A percentile compares a stretch with the other conserved stretches of the same genome.
Conservation (phyloP, 2,329 filamentous ascomycete species). For the Colletotrichum gloeosporioides region DNA sequence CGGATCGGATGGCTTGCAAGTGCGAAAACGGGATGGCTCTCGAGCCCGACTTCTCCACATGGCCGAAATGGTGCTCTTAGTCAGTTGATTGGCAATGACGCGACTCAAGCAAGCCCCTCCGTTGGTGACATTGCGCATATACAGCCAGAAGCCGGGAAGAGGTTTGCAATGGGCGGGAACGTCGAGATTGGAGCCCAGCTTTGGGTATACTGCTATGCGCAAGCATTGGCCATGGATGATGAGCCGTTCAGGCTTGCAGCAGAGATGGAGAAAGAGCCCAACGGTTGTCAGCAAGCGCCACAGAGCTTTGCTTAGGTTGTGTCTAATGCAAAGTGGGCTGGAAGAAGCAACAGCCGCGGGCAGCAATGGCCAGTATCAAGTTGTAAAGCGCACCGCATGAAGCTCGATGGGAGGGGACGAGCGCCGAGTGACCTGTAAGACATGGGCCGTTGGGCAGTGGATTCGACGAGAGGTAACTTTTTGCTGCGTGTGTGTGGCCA, state of each 20-base stretch:
- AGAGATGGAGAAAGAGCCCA: not conserved
- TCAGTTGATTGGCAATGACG: conserved; percentile 2
- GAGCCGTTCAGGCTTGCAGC: not conserved
- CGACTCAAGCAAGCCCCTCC: conserved; percentile 8
- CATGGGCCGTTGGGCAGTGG: not conserved
- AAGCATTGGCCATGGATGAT: not conserved
- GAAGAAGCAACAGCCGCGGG: not conserved
- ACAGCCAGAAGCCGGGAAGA: not conserved
- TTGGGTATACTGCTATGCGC: not conserved
- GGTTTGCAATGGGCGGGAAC: not conserved
- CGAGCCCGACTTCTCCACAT: conserved; percentile 6
- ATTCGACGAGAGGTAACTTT: not conserved
- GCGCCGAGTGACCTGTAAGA: not conserved
- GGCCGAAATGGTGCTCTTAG: not conserved
- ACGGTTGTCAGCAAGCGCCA: not conserved
- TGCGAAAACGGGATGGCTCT: conserved; percentile 3
- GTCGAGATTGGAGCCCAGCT: not conserved
- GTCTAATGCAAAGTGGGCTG: not conserved
- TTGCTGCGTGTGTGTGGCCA: not conserved
- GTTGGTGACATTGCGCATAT: conserved; percentile 1
- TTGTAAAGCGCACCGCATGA: conserved; percentile 4
- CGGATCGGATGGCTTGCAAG: conserved; percentile 13
- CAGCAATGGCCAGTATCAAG: not conserved
- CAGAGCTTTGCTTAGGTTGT: not conserved
- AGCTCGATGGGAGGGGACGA: not conserved